A percentile compares a stretch with the other conserved stretches of the same genome.
phyloP scores from a whole-genome alignment of 805 yeast species.

The Tetrapisispora pingtungensis region DNA sequence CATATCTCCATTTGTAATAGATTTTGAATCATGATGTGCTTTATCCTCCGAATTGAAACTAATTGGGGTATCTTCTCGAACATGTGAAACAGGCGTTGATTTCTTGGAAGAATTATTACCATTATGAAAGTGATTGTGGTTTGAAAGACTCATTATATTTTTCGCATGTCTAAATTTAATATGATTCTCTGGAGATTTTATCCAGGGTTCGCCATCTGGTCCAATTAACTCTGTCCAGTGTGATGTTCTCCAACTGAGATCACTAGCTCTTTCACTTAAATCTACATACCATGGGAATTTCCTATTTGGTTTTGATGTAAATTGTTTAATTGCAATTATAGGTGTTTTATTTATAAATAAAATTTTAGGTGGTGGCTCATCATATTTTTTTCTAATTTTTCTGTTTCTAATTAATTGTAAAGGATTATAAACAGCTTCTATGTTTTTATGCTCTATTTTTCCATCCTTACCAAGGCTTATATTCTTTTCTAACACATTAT shows the following conservation, averaged over 20 bases:
- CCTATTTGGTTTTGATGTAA: conserved; percentile 38
- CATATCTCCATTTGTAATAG: background rate
- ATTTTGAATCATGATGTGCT: background rate
- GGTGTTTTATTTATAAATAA: conserved; percentile 42
- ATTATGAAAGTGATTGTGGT: background rate
- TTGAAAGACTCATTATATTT: background rate
- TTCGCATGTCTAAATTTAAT: background rate
- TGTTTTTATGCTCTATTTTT: conserved; percentile 32
- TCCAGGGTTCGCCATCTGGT: conserved; percentile 24
- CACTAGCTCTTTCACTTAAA: conserved; percentile 46
- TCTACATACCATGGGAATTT: conserved; percentile 57
- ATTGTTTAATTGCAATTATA: conserved; percentile 45
- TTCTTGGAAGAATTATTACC: background rate
- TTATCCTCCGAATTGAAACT: background rate
- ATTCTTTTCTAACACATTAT: conserved; percentile 37
- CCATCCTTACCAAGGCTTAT: conserved; percentile 19
- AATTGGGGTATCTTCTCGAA: too few species aligned
- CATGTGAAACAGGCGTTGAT: background rate
- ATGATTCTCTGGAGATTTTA: background rate
- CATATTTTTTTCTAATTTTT: conserved; percentile 40
- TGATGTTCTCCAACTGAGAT: conserved; percentile 40
- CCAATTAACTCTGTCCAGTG: conserved; percentile 26
- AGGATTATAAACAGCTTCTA: conserved; percentile 71
- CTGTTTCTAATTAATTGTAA: conserved; percentile 73
- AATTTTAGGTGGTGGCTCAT: conserved; percentile 33